Evolutionary conservation across 2,329 filamentous ascomycete species (phyloP).

Genomic region (Cordyceps militaris): DNA sequence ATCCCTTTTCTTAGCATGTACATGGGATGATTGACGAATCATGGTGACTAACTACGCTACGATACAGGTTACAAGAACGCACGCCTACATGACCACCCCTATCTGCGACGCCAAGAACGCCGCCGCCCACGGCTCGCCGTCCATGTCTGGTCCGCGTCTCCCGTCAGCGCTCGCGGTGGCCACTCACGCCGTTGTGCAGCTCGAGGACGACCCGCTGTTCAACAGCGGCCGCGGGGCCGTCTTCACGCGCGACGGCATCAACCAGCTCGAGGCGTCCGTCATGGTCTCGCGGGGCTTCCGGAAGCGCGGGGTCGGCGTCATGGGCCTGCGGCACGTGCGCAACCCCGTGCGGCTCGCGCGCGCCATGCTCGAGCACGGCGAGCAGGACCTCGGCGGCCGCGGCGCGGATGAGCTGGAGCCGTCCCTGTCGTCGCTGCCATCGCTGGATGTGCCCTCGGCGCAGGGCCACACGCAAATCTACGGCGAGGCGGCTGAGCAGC

Average conservation of each 20-base stretch:
- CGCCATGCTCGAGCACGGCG: conserved; percentile 61
- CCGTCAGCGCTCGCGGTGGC: conserved; percentile 65
- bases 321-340: conserved; percentile 64
- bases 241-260: conserved; percentile 74
- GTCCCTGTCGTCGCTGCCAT: not conserved
- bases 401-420: conserved; percentile 23
- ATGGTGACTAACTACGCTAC: not conserved
- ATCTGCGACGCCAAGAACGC: conserved; percentile 3
- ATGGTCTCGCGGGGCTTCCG: conserved; percentile 70
- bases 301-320: conserved; percentile 73
- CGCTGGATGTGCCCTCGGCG: conserved; percentile 45
- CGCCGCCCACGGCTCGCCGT: not conserved
- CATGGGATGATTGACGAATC: not conserved
- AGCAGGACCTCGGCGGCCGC: conserved; percentile 46
- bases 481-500: conserved; percentile 59
- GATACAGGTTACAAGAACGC: conserved; percentile 36
- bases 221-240: conserved; percentile 80
- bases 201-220: conserved; percentile 78
- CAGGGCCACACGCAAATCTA: conserved; percentile 65
- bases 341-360: conserved; percentile 72
- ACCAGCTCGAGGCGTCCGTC: conserved; percentile 79
- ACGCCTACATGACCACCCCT: conserved; percentile 39
- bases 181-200: conserved; percentile 63
- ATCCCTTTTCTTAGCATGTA: not conserved
- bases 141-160: conserved; percentile 13